Conservation (phyloP, 108 stramenopile genomes). For the Ochromonas danica region DNA sequence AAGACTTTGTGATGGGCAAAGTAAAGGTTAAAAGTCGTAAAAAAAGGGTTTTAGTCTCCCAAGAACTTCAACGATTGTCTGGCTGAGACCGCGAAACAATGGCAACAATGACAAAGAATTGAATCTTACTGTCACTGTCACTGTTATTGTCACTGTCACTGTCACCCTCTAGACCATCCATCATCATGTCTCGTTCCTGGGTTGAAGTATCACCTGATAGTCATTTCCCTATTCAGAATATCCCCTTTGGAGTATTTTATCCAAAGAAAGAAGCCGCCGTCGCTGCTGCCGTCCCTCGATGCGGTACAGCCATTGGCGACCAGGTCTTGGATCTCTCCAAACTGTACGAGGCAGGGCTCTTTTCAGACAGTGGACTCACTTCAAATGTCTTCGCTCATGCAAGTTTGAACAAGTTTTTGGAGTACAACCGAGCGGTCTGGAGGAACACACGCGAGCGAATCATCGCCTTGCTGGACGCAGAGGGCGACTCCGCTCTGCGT, state of each 20-base stretch:
- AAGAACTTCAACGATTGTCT: too few relatives aligned
- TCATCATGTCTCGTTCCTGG: too few relatives aligned
- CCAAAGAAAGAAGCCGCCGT: constrained; percentile 29
- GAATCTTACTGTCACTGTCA: too few relatives aligned
- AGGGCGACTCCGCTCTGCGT: constrained; percentile 39
- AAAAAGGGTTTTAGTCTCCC: too few relatives aligned
- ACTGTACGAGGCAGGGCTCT: background rate
- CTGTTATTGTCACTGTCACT: too few relatives aligned
- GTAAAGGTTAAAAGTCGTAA: too few relatives aligned
- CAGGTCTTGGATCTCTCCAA: constrained; percentile 27
- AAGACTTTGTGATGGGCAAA: too few relatives aligned
- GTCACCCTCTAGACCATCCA: too few relatives aligned
- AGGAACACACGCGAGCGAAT: constrained; percentile 62
- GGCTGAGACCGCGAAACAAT: too few relatives aligned
- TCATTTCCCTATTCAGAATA: constrained; percentile 75
- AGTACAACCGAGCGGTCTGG: constrained; percentile 63
- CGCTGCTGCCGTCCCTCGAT: constrained; percentile 46
- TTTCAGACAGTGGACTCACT: background rate
- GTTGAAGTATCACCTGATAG: constrained; percentile 60
- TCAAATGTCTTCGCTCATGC: constrained; percentile 26
- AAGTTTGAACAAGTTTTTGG: constrained; percentile 72
- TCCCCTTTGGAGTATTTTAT: constrained; percentile 77
- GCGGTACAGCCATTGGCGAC: constrained; percentile 70
- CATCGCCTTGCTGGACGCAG: constrained; percentile 56
- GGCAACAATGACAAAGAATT: too few relatives aligned